Conservation (phyloP, 495 filamentous ascomycete genomes). For the Cairneyella variabilis region DNA sequence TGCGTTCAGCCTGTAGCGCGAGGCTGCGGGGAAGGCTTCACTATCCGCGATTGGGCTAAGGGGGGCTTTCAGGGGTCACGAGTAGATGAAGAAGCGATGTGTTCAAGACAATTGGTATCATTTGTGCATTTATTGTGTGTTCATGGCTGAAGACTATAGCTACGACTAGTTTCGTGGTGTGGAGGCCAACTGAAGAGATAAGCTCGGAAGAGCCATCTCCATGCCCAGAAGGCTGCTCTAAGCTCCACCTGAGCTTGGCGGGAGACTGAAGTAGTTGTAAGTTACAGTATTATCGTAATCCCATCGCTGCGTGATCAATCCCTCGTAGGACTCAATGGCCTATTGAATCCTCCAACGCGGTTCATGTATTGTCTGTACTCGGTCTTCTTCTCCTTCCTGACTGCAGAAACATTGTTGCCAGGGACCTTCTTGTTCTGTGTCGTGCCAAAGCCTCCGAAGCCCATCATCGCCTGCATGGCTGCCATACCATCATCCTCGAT, state of each 20-base stretch:
- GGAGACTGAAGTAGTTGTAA: too few relatives aligned
- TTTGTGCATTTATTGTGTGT: background rate
- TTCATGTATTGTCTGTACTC: conserved; percentile 99
- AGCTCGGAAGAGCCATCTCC: too few relatives aligned
- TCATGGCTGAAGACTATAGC: too few relatives aligned
- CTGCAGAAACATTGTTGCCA: conserved; percentile 81
- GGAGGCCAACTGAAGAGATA: too few relatives aligned
- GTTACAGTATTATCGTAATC: too few relatives aligned
- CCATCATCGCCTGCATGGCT: conserved; percentile 80
- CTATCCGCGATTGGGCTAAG: background rate
- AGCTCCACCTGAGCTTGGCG: too few relatives aligned
- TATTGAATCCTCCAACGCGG: conserved; percentile 91
- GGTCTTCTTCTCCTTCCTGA: conserved; percentile 91
- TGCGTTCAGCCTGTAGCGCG: conserved; percentile 18
- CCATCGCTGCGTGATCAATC: too few relatives aligned
- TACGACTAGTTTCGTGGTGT: too few relatives aligned
- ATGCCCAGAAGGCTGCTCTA: too few relatives aligned
- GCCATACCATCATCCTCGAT: conserved; percentile 63
- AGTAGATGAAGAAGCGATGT: background rate
- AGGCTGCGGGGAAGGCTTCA: conserved; percentile 17
- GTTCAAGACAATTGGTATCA: background rate
- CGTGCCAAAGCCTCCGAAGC: conserved; percentile 77
- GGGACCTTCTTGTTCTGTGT: conserved; percentile 89
- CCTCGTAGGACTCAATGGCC: conserved; percentile 63
- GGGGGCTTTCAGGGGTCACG: background rate